Evolutionary conservation across 768 basidiomycete species (phyloP), one percentile per base, ranked within the genome.

Genomic region (Daedaleopsis sinensis): DNA sequence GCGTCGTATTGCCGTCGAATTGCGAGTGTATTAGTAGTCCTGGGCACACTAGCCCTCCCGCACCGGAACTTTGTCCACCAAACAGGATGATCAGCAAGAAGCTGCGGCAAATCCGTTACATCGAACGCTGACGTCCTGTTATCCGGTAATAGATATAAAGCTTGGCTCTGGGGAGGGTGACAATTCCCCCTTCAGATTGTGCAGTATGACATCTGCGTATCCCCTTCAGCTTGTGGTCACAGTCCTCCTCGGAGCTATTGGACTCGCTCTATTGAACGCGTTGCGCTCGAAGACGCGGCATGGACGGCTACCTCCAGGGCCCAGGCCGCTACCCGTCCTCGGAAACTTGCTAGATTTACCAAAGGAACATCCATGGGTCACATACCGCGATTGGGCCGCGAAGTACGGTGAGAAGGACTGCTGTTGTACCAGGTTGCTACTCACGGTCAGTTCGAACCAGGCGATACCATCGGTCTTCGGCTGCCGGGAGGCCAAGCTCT

Each of bases 381-480:
- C 18, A 18, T 53, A 53, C 38, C 36, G 52, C 15, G 52, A 53
- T 39, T 53, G 52, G 52, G 52, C 35, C 3, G 11, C 8, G 37
- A 18, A 37, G 13, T 53, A 53, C 23, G 52, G 52, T 53, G 52
- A n/a, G 47, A 11, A 39, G 52, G 9, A 12, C 13, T 10, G 39
- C 10, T 21, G 5, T 8, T 32, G 27, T 32, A 32, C 27, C 7
- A 32, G 3, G 27, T 32, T 32, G 27, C 7, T 32, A 32, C 27
- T 32, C 27, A 32, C 27, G 27, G 27, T 32, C 27, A 32, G 27
- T 32, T 32, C 27, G 27, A 32, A 32, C 27, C 10, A 53, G 52
- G 52, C 7, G 52, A 53, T 15, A 12, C 70, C 13, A 52, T 70
- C 11, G 66, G 69, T 52, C 56, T 71, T 12, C 59, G 63, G 44